Evolutionary conservation across 495 filamentous ascomycete genomes (phyloP).

Genomic region (Penicillium bovifimosum): DNA sequence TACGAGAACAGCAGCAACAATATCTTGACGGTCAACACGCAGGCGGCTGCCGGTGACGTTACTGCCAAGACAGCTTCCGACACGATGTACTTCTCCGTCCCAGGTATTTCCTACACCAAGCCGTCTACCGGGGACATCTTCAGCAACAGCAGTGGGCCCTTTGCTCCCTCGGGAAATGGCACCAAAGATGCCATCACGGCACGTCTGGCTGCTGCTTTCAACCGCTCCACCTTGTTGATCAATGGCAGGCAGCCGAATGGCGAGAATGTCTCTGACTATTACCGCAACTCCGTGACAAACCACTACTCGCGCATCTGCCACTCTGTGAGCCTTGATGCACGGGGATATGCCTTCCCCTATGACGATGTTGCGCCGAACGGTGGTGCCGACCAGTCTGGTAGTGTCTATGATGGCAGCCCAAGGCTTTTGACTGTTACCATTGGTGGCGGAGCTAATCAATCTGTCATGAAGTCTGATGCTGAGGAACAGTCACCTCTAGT

Average conservation of each 20-base stretch:
- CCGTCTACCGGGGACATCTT: conserved; percentile 63
- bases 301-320: conserved; percentile 68
- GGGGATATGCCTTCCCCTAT: conserved; percentile 74
- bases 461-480: not conserved
- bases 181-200: conserved; percentile 54
- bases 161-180: conserved; percentile 45
- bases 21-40: conserved; percentile 58
- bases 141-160: conserved; percentile 65
- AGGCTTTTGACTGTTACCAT: conserved; percentile 55
- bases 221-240: conserved; percentile 56
- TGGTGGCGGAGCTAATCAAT: conserved; percentile 42
- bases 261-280: conserved; percentile 45
- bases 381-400: conserved; percentile 57
- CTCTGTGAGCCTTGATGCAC: conserved; percentile 51
- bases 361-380: conserved; percentile 63
- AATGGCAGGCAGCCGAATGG: conserved; percentile 47
- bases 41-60: conserved; percentile 47
- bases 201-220: conserved; percentile 62
- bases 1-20: conserved; percentile 36
- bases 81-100: conserved; percentile 44
- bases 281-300: conserved; percentile 55
- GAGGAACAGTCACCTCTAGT: not conserved
- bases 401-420: conserved; percentile 54
- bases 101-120: conserved; percentile 46
- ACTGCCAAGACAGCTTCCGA: conserved; percentile 46